Percentiles rank a stretch among this genome's conserved stretches.
Evolutionary conservation across 345 rosid species (phyloP).

Genomic region (Carallia brachiata): DNA sequence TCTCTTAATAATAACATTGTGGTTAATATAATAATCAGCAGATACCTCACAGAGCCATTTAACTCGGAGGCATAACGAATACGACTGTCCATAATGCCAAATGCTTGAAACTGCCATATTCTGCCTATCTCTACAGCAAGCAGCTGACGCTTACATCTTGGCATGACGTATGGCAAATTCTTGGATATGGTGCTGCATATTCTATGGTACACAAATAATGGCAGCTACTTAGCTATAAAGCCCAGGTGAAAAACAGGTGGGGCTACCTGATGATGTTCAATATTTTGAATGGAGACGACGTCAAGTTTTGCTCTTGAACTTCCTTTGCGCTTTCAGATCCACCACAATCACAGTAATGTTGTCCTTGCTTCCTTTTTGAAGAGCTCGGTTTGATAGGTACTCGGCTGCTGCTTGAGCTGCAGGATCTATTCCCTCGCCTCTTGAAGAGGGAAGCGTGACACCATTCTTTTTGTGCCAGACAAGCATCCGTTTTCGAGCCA

Average conservation of each 20-base stretch:
- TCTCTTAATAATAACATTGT: conserved; percentile 14
- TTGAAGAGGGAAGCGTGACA: conserved; percentile 32
- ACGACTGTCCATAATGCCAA: conserved; percentile 18
- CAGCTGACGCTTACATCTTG: conserved; percentile 35
- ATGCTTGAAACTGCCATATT: conserved; percentile 17
- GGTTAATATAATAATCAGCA: conserved; percentile 20
- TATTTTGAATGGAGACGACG: not conserved
- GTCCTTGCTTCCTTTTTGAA: conserved; percentile 90
- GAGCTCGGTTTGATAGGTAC: conserved; percentile 69
- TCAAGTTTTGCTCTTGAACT: conserved; percentile 73
- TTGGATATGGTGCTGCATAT: not conserved
- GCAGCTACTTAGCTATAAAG: conserved; percentile 19
- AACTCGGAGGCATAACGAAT: conserved; percentile 48
- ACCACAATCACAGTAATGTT: conserved; percentile 77
- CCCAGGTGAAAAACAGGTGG: conserved; percentile 44
- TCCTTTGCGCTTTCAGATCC: conserved; percentile 92
- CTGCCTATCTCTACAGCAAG: conserved; percentile 30
- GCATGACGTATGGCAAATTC: conserved; percentile 1
- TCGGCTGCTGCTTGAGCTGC: conserved; percentile 97
- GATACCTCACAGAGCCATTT: conserved; percentile 40
- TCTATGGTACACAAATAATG: conserved; percentile 21
- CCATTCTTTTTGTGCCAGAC: conserved; percentile 89
- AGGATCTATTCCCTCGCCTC: conserved; percentile 58
- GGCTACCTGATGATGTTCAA: conserved; percentile 15
- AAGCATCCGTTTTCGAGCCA: conserved; percentile 79